Evolutionary conservation across 768 basidiomycete species (phyloP), one percentile per base, ranked within the genome.

Genomic region (Auricularia cornea): DNA sequence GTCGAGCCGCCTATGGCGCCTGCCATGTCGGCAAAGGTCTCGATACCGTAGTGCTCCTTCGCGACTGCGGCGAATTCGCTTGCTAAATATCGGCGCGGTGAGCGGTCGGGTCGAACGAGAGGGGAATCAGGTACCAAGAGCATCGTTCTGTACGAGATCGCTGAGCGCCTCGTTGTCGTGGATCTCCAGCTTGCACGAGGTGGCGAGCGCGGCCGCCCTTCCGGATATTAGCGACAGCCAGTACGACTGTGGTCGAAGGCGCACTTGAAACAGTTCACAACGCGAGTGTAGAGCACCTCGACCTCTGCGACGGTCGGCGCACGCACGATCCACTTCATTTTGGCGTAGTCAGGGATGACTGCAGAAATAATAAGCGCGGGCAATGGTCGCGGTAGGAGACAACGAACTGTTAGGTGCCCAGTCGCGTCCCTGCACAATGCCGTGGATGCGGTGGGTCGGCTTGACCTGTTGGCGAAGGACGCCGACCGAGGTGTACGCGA

Each of bases 331-430:
- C 85, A 94, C 4, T 85, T 87, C 75, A 90, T 84, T 66, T 85
- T 86, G 1, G 89, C 79, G 69, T 91, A 86, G 70, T 92, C 90
- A 0, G 92, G 92, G 59, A 92, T 90, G 59, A 94, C 92, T 93
- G 62, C 12, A 18, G 23, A 18, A 40, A 35, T 3, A n/a, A n/a
- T 64, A 65, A 3, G 35, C 54, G 18, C 6, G 12, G 16, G 44
- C 16, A 18, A 20, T 14, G 6, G 44, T 14, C 6, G 44, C 20
- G 44, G 18, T 3, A 26, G 44, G 20, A 18, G 23, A 23, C 20
- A 18, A 71, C 83, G 12, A 69, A 90, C 89, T 82, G 65, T 88
- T 90, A 0, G 85, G 79, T 3, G 83, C 86, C 88, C 89, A 90
- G 68, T 89, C 85, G 64, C 80, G 81, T 1, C 90, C 90, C 66